Evolutionary conservation across 306 rosid genomes (phyloP), one percentile per base, ranked within the genome.

Genomic region (barrel medic (Medicago truncatula)): DNA sequence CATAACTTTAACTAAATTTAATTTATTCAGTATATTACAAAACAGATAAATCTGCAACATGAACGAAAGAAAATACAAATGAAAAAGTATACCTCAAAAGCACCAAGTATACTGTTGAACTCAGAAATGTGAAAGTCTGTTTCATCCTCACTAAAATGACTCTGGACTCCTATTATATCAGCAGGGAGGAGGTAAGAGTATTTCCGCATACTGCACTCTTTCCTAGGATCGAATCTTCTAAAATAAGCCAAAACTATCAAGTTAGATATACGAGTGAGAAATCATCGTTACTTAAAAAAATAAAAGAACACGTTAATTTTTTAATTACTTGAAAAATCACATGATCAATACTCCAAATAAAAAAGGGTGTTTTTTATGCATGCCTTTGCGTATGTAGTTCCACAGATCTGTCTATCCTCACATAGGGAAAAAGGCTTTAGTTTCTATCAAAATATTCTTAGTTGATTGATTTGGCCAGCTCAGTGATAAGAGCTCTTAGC

Each of bases 211-310:
- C 66, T 85, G 83, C 97, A 95, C 88, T 95, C 97, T 74, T 79
- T 86, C 84, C 98, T 86, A 11, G 97, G 97, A 84, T 95, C 97
- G 83, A 95, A 92, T 76, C 92, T 92, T 91, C 97, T 95, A 73
- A 78, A 69, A 61, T 64, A 73, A 74, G 77, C 9, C 77, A 73
- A 60, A 75, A 82, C 11, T 28, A 44, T 28, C 18, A 38, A 68
- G 73, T 70, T 52, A 46, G 40, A 73, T 34, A 53, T 50, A 43
- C 14, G 5, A 46, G 16, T 40, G 61, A 39, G 40, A 67, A 15
- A 11, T 61, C 63, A 59, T 53, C 60, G 47, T 40, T 4, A 10
- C 2, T 34, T 57, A 60, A 21, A 41, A 28, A 28, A 70, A 39
- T 17, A 9, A 31, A 60, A 47, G 50, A 43, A 61, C 56, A 23